phyloP scores from a whole-genome alignment of 1,139 yeast genomes.

The Wickerhamomyces sp. region DNA sequence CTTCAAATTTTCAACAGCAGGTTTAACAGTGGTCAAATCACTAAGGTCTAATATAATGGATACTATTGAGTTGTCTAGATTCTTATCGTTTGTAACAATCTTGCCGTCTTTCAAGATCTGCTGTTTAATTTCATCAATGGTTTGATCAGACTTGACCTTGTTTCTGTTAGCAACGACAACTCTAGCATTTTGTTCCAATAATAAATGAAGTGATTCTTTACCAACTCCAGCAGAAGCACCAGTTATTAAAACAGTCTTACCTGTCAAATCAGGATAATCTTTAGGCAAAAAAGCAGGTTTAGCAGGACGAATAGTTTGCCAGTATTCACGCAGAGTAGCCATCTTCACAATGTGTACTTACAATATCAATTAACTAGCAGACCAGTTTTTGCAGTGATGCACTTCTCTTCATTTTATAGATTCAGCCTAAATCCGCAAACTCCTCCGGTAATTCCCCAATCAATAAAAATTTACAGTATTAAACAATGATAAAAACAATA shows the following conservation, averaged over 20 bases:
- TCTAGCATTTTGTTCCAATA: slow-evolving; percentile 40
- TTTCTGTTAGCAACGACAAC: slow-evolving; percentile 40
- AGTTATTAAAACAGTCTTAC: slow-evolving; percentile 39
- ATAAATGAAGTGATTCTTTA: slow-evolving; percentile 33
- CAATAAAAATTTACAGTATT: too few species aligned
- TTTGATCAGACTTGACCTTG: slow-evolving; percentile 31
- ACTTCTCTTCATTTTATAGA: too few species aligned
- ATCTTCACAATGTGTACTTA: too few species aligned
- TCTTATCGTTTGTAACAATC: neutral
- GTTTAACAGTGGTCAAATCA: slow-evolving; percentile 41
- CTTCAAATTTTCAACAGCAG: slow-evolving; percentile 34
- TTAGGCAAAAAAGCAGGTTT: slow-evolving; percentile 31
- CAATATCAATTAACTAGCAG: too few species aligned
- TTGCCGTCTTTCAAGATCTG: slow-evolving; percentile 16
- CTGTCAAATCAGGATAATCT: slow-evolving; percentile 39
- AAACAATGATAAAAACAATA: too few species aligned
- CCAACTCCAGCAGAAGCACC: slow-evolving; percentile 48
- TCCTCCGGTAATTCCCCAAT: too few species aligned
- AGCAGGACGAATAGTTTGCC: too few species aligned
- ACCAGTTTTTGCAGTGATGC: too few species aligned
- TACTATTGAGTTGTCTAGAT: slow-evolving; percentile 20
- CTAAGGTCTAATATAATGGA: slow-evolving; percentile 36
- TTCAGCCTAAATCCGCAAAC: too few species aligned
- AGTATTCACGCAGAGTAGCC: too few species aligned
- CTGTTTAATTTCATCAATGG: slow-evolving; percentile 29